Evolutionary conservation across 495 filamentous ascomycete species (phyloP).

Genomic region (Penicillium manginii): DNA sequence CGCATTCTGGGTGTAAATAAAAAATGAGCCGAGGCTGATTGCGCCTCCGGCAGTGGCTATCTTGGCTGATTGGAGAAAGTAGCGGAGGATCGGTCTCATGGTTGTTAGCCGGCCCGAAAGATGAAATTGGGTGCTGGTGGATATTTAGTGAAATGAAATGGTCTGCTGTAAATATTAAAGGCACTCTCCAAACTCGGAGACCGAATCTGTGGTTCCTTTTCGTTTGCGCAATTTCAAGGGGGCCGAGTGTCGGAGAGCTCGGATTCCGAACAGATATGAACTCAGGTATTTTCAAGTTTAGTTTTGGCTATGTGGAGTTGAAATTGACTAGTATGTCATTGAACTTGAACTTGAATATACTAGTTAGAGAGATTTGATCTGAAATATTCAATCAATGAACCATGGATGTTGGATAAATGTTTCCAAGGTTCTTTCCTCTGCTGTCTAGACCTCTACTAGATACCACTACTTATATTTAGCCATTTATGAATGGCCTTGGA

Average conservation of each 20-base stretch:
- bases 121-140: not conserved
- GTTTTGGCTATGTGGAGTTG: too few relatives aligned
- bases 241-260: not conserved
- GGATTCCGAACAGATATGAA: not conserved
- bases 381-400: too few relatives aligned
- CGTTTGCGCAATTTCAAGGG: not conserved
- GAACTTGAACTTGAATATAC: too few relatives aligned
- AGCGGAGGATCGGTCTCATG: not conserved
- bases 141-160: not conserved
- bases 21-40: not conserved
- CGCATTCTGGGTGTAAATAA: conserved; percentile 15
- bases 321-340: too few relatives aligned
- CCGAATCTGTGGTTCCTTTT: not conserved
- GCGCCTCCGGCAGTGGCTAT: not conserved
- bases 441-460: too few relatives aligned
- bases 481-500: too few relatives aligned
- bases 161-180: not conserved
- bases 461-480: too few relatives aligned
- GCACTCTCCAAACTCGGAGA: not conserved
- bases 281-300: not conserved
- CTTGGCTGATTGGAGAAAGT: not conserved
- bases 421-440: too few relatives aligned
- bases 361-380: too few relatives aligned
- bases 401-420: too few relatives aligned
- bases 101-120: not conserved